Evolutionary conservation across 495 filamentous ascomycete genomes (phyloP).

Genomic region (Lasiosphaeria ovina): DNA sequence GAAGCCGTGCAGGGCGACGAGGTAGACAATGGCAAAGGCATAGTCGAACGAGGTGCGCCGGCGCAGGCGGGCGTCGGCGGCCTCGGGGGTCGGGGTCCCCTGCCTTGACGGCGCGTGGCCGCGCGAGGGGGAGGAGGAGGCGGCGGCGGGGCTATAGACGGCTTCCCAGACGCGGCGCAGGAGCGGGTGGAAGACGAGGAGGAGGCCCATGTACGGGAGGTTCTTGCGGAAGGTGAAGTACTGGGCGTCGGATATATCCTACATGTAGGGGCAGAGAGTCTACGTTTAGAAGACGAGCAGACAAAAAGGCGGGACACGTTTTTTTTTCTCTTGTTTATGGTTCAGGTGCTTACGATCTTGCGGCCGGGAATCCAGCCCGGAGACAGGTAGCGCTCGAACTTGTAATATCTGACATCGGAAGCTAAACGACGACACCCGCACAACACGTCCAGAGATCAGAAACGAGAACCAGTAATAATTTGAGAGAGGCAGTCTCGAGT

Average conservation of each 20-base stretch:
- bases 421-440: conserved; percentile 45
- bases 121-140: conserved; percentile 10
- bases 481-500: too few species aligned
- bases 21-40: conserved; percentile 74
- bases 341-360: conserved; percentile 64
- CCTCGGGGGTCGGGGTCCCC: conserved; percentile 32
- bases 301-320: not conserved
- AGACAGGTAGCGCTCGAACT: conserved; percentile 67
- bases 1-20: conserved; percentile 77
- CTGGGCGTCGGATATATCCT: conserved; percentile 90
- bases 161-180: conserved; percentile 68
- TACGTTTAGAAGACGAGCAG: not conserved
- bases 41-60: conserved; percentile 83
- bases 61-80: conserved; percentile 65
- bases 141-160: conserved; percentile 25
- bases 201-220: conserved; percentile 70
- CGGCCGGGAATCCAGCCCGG: conserved; percentile 94
- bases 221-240: conserved; percentile 86
- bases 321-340: too few species aligned
- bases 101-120: not conserved
- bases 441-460: conserved; percentile 2
- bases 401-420: conserved; percentile 75
- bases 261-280: conserved; percentile 6
- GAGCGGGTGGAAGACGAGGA: conserved; percentile 75
- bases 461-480: not conserved